Percentiles rank a stretch among this genome's conserved stretches.
phyloP scores from a whole-genome alignment of 345 rosid species.

The Brassica cretica region DNA sequence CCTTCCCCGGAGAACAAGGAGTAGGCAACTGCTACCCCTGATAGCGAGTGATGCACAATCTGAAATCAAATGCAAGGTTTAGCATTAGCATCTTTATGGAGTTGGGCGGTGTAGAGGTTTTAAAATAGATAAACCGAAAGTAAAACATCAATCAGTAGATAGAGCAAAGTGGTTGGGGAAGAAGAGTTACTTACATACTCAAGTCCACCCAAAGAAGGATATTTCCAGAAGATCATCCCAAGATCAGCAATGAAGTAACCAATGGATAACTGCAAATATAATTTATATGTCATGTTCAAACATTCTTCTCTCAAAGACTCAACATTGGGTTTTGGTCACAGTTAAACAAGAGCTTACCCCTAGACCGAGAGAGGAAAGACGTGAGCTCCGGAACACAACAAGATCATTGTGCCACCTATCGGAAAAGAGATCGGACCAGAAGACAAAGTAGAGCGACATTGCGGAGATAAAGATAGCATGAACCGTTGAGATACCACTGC shows the following conservation, averaged over 20 bases:
- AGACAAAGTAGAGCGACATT: slow-evolving; percentile 70
- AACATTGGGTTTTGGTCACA: background rate
- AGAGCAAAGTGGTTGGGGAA: slow-evolving; percentile 1
- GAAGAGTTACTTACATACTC: slow-evolving; percentile 71
- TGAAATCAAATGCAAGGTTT: slow-evolving; percentile 43
- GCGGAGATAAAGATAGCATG: slow-evolving; percentile 77
- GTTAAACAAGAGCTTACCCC: slow-evolving; percentile 50
- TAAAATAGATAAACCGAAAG: background rate
- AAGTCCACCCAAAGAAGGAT: slow-evolving; percentile 84
- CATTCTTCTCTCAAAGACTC: background rate
- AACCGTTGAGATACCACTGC: slow-evolving; percentile 77
- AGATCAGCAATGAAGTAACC: slow-evolving; percentile 90
- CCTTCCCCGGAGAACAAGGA: slow-evolving; percentile 86
- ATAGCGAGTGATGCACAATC: slow-evolving; percentile 82
- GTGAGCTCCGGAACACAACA: slow-evolving; percentile 65
- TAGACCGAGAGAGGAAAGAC: slow-evolving; percentile 65
- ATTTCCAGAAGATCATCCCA: slow-evolving; percentile 79
- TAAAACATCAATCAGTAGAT: background rate
- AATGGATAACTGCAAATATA: slow-evolving; percentile 65
- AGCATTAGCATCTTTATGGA: background rate
- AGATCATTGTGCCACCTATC: slow-evolving; percentile 53
- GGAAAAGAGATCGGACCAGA: slow-evolving; percentile 80
- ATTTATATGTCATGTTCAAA: background rate
- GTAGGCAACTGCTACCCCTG: slow-evolving; percentile 75
- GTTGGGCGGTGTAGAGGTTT: background rate